Evolutionary conservation across 805 yeast species (phyloP).

Genomic region (Candida schatavii): DNA sequence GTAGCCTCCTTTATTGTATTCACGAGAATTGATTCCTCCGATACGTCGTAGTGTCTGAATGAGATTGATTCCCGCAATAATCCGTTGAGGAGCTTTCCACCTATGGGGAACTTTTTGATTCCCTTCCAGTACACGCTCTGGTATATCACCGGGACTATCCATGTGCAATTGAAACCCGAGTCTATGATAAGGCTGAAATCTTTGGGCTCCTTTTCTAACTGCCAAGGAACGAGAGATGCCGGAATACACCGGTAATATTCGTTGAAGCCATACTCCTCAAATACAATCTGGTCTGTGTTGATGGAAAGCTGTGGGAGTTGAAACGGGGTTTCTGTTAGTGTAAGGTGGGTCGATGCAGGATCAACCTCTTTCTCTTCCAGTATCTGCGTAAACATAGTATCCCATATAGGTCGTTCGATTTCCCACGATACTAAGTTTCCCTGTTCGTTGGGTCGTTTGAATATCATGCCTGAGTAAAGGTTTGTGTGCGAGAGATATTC

Average conservation of each 20-base stretch:
- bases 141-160: conserved; percentile 80
- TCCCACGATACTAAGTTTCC: conserved; percentile 85
- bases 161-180: conserved; percentile 83
- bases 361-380: conserved; percentile 15
- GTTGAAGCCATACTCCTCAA: conserved; percentile 87
- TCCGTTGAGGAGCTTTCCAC: conserved; percentile 83
- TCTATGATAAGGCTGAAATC: conserved; percentile 75
- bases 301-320: conserved; percentile 78
- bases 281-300: conserved; percentile 85
- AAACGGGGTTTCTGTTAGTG: conserved; percentile 78
- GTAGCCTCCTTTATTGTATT: conserved; percentile 82
- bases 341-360: conserved; percentile 43
- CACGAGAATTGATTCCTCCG: conserved; percentile 83
- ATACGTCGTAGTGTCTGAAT: conserved; percentile 87
- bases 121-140: conserved; percentile 78
- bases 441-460: conserved; percentile 80
- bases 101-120: conserved; percentile 75
- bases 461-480: conserved; percentile 70
- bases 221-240: conserved; percentile 42
- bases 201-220: conserved; percentile 7
- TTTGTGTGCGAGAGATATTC: conserved; percentile 61
- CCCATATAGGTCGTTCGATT: conserved; percentile 87
- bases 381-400: conserved; percentile 52
- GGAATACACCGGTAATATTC: conserved; percentile 66
- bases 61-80: conserved; percentile 80